A percentile compares a stretch with the other conserved stretches of the same genome.
Evolutionary conservation across 805 yeast species (phyloP).

Genomic region (Candida bentonensis): DNA sequence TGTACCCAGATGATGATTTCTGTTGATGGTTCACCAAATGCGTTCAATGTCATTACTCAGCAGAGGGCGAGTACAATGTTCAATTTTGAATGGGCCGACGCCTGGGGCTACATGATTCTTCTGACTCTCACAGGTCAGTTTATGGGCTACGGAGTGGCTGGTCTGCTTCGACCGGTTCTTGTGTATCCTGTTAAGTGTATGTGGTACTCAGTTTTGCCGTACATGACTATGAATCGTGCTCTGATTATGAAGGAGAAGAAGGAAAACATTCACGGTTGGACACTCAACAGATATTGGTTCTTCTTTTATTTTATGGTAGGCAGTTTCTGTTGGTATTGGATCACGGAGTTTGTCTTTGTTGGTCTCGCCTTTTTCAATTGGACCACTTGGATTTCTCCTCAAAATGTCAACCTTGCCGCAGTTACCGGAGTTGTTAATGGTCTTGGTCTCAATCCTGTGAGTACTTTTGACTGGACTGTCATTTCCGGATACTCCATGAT

Average conservation of each 20-base stretch:
- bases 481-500: constrained; percentile 22
- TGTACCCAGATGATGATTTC: constrained; percentile 32
- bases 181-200: constrained; percentile 37
- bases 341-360: constrained; percentile 50
- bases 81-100: constrained; percentile 11
- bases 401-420: constrained; percentile 32
- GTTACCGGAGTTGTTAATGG: constrained; percentile 36
- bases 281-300: constrained; percentile 34
- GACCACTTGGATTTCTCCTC: constrained; percentile 45
- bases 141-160: constrained; percentile 56
- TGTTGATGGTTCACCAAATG: constrained; percentile 10
- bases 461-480: constrained; percentile 42
- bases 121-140: constrained; percentile 43
- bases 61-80: constrained; percentile 6
- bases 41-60: constrained; percentile 6
- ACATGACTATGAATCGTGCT: constrained; percentile 35
- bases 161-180: constrained; percentile 42
- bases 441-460: constrained; percentile 38
- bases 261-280: constrained; percentile 45
- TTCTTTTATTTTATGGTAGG: constrained; percentile 29
- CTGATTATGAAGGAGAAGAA: constrained; percentile 27
- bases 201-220: constrained; percentile 41
- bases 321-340: constrained; percentile 47
- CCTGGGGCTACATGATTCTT: constrained; percentile 38
- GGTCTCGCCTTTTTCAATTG: constrained; percentile 51